Base-by-base conservation (phyloP, 1,139 yeast species). In the Pichia kudriavzevii region DNA sequence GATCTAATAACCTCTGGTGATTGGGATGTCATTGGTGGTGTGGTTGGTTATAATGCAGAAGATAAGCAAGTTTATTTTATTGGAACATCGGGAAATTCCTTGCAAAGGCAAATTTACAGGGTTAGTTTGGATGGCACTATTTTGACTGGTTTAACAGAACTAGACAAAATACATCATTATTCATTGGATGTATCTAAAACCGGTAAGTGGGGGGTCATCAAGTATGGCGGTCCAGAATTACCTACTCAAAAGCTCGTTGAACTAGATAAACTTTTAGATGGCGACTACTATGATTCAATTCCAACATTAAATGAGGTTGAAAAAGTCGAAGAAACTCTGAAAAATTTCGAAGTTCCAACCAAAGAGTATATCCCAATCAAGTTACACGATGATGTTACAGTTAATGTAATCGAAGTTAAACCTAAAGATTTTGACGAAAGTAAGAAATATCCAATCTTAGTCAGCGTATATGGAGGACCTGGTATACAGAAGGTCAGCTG, bases 391-490 rank as follows among this genome's bases (percentile, higher is more conserved):
- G 58, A 56, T 11, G 65, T 63, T 17, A 66, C 61, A 4, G 64
- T 83, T 23, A 79, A 83, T 53, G 73, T 79, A 36, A 60, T 80
- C 32, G 96, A 88, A 55, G 78, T 81, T 5, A 63, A 75, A 25
- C 98, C 98, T 1, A 72, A 76, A 1, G 64, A 69, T 40, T 82
- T 87, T 52, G 66, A 79, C 46, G 66, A 75, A 3, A 47, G 53
- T 4, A 63, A 60, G 39, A 74, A 79, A 52, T 79, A 88, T 53
- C 96, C 97, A 0, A 56, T 91, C 4, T 59, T 91, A 38, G 94
- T 88, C 18, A 77, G 76, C 47, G 84, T 79, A 5, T 91, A 91
- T 55, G 97, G 95, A 4, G 98, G 97, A 0, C 99, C 99, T 0
- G 95, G 94, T 0, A 80, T 95, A 1, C 91, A 81, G 53, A 69